Conservation (phyloP, 208 protist species). For the Angomonas ambiguus region DNA sequence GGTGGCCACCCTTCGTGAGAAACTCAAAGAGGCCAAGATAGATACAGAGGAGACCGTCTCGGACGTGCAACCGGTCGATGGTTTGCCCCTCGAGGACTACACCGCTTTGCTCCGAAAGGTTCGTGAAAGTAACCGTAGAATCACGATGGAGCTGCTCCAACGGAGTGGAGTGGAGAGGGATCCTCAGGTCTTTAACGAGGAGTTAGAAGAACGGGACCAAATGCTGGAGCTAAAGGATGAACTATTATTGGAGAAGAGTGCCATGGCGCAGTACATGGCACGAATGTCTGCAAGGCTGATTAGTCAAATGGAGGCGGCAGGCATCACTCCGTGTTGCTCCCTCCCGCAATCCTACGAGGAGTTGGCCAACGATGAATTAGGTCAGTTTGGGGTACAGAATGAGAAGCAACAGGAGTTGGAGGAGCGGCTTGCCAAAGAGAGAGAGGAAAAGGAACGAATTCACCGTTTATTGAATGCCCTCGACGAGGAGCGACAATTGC, state of each 20-base stretch:
- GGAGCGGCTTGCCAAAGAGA: conserved; percentile 38
- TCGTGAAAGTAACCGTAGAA: conserved; percentile 43
- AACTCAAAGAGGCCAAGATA: conserved; percentile 25
- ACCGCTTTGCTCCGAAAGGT: conserved; percentile 51
- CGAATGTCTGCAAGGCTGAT: conserved; percentile 61
- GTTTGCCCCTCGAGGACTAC: conserved; percentile 65
- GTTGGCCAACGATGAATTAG: conserved; percentile 49
- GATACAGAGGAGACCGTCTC: conserved; percentile 19
- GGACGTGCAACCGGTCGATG: conserved; percentile 41
- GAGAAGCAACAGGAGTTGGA: conserved; percentile 61
- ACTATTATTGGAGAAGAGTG: conserved; percentile 68
- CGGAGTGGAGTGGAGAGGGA: conserved; percentile 12
- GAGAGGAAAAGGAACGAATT: conserved; percentile 62
- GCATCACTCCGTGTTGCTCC: conserved; percentile 60
- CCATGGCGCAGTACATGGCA: conserved; percentile 72
- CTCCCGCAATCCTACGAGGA: conserved; percentile 64
- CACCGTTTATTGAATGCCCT: conserved; percentile 53
- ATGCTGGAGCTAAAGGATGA: conserved; percentile 75
- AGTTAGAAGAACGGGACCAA: conserved; percentile 62
- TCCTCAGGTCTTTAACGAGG: conserved; percentile 20
- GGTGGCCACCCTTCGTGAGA: conserved; percentile 32
- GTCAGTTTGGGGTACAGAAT: conserved; percentile 41
- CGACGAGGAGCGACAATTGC: conserved; percentile 54
- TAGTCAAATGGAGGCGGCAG: conserved; percentile 62
- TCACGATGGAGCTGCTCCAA: conserved; percentile 32